Evolutionary conservation across 2,329 filamentous ascomycete genomes (phyloP).

Genomic region (Periconia sp.): DNA sequence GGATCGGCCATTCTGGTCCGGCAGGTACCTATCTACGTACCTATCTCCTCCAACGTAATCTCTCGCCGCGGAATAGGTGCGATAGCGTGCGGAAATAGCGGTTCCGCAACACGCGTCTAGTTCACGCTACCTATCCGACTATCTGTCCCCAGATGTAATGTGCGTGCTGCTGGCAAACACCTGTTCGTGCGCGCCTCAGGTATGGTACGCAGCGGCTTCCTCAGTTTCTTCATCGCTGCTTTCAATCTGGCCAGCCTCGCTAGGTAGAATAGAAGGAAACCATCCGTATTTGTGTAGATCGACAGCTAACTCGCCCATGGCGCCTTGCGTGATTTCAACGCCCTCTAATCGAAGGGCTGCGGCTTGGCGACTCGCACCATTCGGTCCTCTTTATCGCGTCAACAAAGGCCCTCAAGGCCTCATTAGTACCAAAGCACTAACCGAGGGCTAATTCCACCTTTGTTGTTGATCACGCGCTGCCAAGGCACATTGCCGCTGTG

Average conservation of each 20-base stretch:
- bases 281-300: slow-evolving; percentile 56
- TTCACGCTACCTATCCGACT: slow-evolving; percentile 1
- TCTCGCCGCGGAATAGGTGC: not conserved
- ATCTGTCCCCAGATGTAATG: slow-evolving; percentile 3
- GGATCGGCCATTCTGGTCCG: slow-evolving; percentile 26
- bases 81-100: no score
- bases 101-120: no score
- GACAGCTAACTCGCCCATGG: slow-evolving; percentile 56
- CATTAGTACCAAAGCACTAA: slow-evolving; percentile 47
- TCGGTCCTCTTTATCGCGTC: slow-evolving; percentile 47
- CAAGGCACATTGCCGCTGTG: slow-evolving; percentile 85
- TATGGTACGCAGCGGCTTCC: slow-evolving; percentile 39
- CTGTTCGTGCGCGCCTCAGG: slow-evolving; percentile 24
- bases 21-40: slow-evolving; percentile 8
- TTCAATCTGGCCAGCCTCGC: slow-evolving; percentile 48
- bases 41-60: slow-evolving; percentile 5
- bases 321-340: slow-evolving; percentile 53
- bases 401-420: slow-evolving; percentile 22
- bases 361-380: slow-evolving; percentile 55
- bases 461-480: slow-evolving; percentile 91
- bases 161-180: slow-evolving; percentile 8
- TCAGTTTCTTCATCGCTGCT: slow-evolving; percentile 40
- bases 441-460: slow-evolving; percentile 85
- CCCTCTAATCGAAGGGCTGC: slow-evolving; percentile 54
- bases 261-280: slow-evolving; percentile 59